Percentiles rank a stretch among this genome's conserved stretches.
Conservation (phyloP, 2,329 filamentous ascomycete species). For the Claviceps sp. region DNA sequence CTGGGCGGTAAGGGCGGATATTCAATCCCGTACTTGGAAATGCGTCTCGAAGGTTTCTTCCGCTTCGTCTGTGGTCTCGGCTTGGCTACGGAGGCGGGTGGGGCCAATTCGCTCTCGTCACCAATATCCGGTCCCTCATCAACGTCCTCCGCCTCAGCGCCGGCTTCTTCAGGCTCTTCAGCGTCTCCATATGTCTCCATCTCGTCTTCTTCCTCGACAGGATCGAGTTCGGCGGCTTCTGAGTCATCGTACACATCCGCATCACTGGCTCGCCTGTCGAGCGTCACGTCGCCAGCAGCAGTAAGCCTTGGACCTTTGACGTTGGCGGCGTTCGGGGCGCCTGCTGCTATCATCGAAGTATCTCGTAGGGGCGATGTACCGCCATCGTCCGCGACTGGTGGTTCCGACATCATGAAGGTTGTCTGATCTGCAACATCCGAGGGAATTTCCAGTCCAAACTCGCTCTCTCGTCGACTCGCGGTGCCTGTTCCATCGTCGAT, state of each 20-base stretch:
- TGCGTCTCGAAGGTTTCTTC: constrained; percentile 25
- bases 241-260: constrained; percentile 1
- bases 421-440: constrained; percentile 33
- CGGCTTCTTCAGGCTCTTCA: neutral
- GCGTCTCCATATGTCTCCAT: neutral
- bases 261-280: constrained; percentile 4
- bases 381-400: constrained; percentile 13
- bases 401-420: constrained; percentile 34
- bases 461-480: constrained; percentile 29
- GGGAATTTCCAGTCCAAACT: constrained; percentile 37
- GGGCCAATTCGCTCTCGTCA: neutral
- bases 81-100: constrained; percentile 2
- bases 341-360: neutral
- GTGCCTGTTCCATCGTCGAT: constrained; percentile 27
- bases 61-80: constrained; percentile 7
- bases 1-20: constrained; percentile 62
- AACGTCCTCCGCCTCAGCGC: neutral
- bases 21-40: constrained; percentile 59
- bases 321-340: neutral
- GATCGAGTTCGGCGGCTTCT: neutral
- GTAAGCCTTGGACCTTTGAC: no score
- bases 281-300: constrained; percentile 4
- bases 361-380: constrained; percentile 12
- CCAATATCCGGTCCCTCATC: neutral
- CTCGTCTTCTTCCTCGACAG: neutral